phyloP scores from a whole-genome alignment of 1,139 yeast genomes.

The Spencermartinsiella ligniputridi region DNA sequence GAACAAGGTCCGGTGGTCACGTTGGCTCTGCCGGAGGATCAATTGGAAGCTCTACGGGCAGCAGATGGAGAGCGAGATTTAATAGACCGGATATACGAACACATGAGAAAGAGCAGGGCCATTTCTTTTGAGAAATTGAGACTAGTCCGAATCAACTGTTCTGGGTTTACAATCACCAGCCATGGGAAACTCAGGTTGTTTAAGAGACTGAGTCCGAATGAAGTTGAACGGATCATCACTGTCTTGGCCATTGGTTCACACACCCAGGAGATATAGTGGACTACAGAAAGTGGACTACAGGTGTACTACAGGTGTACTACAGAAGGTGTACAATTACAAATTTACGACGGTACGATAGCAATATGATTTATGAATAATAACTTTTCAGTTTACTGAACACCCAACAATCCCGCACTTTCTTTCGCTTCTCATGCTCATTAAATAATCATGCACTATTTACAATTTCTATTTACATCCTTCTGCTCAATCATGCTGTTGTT shows the following conservation, averaged over 20 bases:
- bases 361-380: no score
- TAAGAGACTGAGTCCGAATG: slow-evolving; percentile 2
- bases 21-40: slow-evolving; percentile 18
- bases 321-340: no score
- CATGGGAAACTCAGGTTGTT: slow-evolving; percentile 21
- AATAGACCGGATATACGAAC: slow-evolving; percentile 14
- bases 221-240: not conserved
- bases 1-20: slow-evolving; percentile 16
- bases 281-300: no score
- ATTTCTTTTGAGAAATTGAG: slow-evolving; percentile 16
- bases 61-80: slow-evolving; percentile 8
- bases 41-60: slow-evolving; percentile 11
- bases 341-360: no score
- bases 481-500: no score
- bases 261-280: no score
- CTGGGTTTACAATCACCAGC: slow-evolving; percentile 20
- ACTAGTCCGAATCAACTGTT: slow-evolving; percentile 22
- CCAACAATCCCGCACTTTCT: no score
- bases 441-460: no score
- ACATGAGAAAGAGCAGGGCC: slow-evolving; percentile 16
- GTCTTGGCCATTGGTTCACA: not conserved
- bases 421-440: no score
- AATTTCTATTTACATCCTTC: no score
- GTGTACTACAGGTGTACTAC: no score
- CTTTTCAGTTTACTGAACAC: no score